Conservation (phyloP, 371 early-diverging fungal genomes). For the Lichtheimia hyalospora region DNA sequence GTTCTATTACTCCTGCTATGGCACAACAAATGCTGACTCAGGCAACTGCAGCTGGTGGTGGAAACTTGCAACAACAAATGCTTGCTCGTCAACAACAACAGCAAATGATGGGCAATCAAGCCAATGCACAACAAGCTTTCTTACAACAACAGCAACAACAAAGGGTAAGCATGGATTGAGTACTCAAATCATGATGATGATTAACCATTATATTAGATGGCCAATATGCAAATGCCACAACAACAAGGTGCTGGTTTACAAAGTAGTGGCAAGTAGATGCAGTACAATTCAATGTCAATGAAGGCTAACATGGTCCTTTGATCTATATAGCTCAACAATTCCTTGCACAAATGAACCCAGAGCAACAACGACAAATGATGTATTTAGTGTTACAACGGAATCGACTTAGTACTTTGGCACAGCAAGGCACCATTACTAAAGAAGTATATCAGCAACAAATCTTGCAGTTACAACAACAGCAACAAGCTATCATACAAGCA, state of each 20-base stretch:
- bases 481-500: slow-evolving; percentile 27
- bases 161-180: slow-evolving; percentile 10
- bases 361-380: slow-evolving; percentile 46
- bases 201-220: neutral
- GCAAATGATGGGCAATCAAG: slow-evolving; percentile 6
- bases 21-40: slow-evolving; percentile 38
- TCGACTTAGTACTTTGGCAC: slow-evolving; percentile 26
- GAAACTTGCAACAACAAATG: slow-evolving; percentile 9
- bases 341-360: slow-evolving; percentile 35
- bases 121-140: slow-evolving; percentile 15
- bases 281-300: too few species aligned
- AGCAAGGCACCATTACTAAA: slow-evolving; percentile 25
- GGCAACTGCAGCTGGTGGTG: slow-evolving; percentile 18
- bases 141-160: slow-evolving; percentile 15
- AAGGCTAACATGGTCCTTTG: neutral
- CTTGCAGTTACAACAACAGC: slow-evolving; percentile 27
- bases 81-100: slow-evolving; percentile 13
- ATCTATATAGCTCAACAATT: slow-evolving; percentile 18
- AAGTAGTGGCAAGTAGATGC: neutral
- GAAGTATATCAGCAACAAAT: slow-evolving; percentile 24
- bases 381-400: slow-evolving; percentile 32
- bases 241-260: neutral
- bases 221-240: slow-evolving; percentile 1
- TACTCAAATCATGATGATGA: neutral
- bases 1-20: slow-evolving; percentile 25